These are phyloP conservation scores for Narthecium ossifragum DNA, from an alignment of 106 monocot genomes.

Conservation along the genomic window DNA sequence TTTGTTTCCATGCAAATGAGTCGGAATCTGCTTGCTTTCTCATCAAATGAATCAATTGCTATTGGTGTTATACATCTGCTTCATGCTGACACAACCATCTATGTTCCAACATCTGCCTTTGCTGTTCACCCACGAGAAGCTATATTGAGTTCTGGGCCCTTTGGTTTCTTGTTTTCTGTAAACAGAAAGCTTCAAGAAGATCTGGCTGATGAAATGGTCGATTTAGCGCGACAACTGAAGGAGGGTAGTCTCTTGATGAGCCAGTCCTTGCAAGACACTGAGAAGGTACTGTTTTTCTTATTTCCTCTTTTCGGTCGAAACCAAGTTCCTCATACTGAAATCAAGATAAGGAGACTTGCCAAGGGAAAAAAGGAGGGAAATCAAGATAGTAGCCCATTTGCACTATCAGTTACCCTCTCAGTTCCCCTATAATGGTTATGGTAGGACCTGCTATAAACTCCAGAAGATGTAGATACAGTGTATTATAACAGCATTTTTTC, in stretches of 20 bases:
- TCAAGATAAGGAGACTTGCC: too few species aligned
- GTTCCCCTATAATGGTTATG: background rate
- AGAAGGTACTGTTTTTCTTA: slow-evolving; percentile 36
- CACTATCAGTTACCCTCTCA: background rate
- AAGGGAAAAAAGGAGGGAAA: background rate
- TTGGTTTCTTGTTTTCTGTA: slow-evolving; percentile 8
- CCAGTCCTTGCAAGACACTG: slow-evolving; percentile 79
- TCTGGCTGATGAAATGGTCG: slow-evolving; percentile 96
- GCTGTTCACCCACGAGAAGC: too few species aligned
- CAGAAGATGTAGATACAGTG: background rate
- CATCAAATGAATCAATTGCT: too few species aligned
- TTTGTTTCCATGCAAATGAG: too few species aligned
- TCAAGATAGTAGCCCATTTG: background rate
- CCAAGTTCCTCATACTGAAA: too few species aligned
- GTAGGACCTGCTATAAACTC: background rate
- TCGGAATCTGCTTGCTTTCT: too few species aligned
- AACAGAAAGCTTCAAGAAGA: slow-evolving; percentile 88
- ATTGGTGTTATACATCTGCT: too few species aligned
- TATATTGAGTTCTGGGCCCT: too few species aligned
- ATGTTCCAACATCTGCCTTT: too few species aligned
- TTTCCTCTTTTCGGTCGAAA: too few species aligned
- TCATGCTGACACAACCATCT: too few species aligned
- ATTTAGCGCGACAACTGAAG: slow-evolving; percentile 76
- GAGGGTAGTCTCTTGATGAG: slow-evolving; percentile 86
- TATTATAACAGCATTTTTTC: background rate